These are phyloP conservation scores for Candida sakaeoensis DNA, from an alignment of 805 yeast species.

Conservation along the genomic window DNA sequence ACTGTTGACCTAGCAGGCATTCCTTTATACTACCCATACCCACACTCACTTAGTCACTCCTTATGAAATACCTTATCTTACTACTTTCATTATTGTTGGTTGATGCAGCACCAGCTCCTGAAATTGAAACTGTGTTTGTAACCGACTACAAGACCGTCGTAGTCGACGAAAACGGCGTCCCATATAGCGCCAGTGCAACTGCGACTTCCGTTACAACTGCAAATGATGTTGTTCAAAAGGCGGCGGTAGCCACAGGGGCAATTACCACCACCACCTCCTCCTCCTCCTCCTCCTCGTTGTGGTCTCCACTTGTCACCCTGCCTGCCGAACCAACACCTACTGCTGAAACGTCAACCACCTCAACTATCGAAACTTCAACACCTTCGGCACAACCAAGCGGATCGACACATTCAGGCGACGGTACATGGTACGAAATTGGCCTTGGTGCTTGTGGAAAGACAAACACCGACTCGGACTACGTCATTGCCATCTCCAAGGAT, in stretches of 20 bases:
- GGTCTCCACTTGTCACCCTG: too few relatives aligned
- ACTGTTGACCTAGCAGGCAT: slow-evolving; percentile 4
- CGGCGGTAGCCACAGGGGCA: slow-evolving; percentile 10
- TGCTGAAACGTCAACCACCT: slow-evolving; percentile 8
- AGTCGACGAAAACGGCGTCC: slow-evolving; percentile 12
- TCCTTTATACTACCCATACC: slow-evolving; percentile 8
- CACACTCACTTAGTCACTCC: slow-evolving; percentile 12
- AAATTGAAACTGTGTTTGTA: slow-evolving; percentile 19
- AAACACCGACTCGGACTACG: slow-evolving; percentile 43
- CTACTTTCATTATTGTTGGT: slow-evolving; percentile 15
- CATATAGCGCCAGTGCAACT: slow-evolving; percentile 8
- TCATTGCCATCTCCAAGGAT: slow-evolving; percentile 49
- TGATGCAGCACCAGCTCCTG: slow-evolving; percentile 23
- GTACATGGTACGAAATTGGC: slow-evolving; percentile 46
- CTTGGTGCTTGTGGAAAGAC: slow-evolving; percentile 55
- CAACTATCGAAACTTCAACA: slow-evolving; percentile 13
- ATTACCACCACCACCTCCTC: background rate
- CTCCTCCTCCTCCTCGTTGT: background rate
- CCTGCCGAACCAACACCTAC: too few relatives aligned
- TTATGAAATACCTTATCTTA: slow-evolving; percentile 13
- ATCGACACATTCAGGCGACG: slow-evolving; percentile 33
- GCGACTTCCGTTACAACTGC: slow-evolving; percentile 9
- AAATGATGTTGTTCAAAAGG: slow-evolving; percentile 7
- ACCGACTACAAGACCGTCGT: slow-evolving; percentile 22
- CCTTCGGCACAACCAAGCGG: slow-evolving; percentile 15